Conservation (phyloP, 2,329 filamentous ascomycete genomes). For the Dendrostoma leiphaemia region DNA sequence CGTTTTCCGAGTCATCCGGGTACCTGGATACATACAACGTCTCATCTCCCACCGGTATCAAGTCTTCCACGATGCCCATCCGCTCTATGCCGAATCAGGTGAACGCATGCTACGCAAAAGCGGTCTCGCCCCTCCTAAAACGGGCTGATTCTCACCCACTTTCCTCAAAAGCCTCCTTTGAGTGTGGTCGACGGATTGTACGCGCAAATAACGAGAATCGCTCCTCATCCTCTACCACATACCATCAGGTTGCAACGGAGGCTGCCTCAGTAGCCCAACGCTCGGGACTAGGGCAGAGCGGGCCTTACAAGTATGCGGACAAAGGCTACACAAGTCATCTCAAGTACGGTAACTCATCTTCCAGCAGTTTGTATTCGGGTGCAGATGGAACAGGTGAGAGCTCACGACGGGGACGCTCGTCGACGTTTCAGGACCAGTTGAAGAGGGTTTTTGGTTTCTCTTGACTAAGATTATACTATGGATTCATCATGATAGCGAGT, state of each 20-base stretch:
- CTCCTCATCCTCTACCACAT: background rate
- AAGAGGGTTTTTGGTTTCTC: constrained; percentile 16
- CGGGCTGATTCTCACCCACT: background rate
- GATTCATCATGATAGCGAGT: background rate
- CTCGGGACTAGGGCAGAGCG: background rate
- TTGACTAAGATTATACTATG: background rate
- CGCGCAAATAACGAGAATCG: background rate
- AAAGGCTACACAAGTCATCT: background rate
- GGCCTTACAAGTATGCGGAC: background rate
- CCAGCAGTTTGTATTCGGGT: background rate
- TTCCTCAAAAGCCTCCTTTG: background rate
- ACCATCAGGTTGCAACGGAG: background rate
- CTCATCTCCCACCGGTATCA: background rate
- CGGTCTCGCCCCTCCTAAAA: background rate
- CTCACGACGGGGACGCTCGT: background rate
- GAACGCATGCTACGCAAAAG: background rate
- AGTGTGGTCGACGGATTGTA: background rate
- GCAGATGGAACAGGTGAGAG: background rate
- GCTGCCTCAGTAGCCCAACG: background rate
- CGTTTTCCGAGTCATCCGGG: constrained; percentile 29
- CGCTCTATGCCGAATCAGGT: background rate
- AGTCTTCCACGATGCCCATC: background rate
- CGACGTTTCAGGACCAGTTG: constrained; percentile 13
- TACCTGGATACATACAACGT: constrained; percentile 32
- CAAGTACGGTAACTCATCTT: background rate